phyloP scores from a whole-genome alignment of 495 filamentous ascomycete species.

The Parathielavia appendiculata region DNA sequence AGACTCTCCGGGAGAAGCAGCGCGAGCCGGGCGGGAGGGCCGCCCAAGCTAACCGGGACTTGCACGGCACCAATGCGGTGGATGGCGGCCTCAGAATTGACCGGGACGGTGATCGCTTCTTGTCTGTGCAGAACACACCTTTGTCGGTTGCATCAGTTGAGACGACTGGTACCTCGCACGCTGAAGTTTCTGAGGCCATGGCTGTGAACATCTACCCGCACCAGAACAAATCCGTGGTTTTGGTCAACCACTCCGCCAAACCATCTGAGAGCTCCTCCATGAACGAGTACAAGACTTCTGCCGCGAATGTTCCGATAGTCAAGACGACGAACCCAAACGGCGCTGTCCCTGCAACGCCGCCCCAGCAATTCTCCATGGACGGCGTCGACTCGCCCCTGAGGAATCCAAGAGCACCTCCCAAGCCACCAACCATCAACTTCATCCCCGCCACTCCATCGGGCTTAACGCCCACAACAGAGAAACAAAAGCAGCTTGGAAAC shows the following conservation, averaged over 20 bases:
- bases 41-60: slow-evolving; percentile 4
- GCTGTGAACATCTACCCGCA: slow-evolving; percentile 81
- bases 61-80: slow-evolving; percentile 19
- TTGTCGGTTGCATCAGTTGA: slow-evolving; percentile 57
- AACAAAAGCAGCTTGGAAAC: slow-evolving; percentile 48
- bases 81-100: slow-evolving; percentile 39
- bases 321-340: slow-evolving; percentile 39
- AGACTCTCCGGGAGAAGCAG: slow-evolving; percentile 33
- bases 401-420: slow-evolving; percentile 65
- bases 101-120: slow-evolving; percentile 50
- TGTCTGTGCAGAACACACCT: slow-evolving; percentile 50
- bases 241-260: slow-evolving; percentile 64
- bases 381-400: slow-evolving; percentile 63
- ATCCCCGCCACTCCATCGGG: slow-evolving; percentile 67
- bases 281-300: slow-evolving; percentile 16
- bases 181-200: slow-evolving; percentile 69
- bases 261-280: slow-evolving; percentile 34
- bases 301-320: slow-evolving; percentile 27
- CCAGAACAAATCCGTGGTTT: slow-evolving; percentile 73
- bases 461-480: slow-evolving; percentile 50
- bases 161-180: slow-evolving; percentile 47
- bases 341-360: slow-evolving; percentile 41
- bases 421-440: slow-evolving; percentile 60
- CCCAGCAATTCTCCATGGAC: slow-evolving; percentile 45
- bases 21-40: slow-evolving; percentile 19